These are phyloP conservation scores for Paracorniculantispora psalliotae DNA, from an alignment of 2,329 filamentous ascomycete genomes.

Conservation along the genomic window DNA sequence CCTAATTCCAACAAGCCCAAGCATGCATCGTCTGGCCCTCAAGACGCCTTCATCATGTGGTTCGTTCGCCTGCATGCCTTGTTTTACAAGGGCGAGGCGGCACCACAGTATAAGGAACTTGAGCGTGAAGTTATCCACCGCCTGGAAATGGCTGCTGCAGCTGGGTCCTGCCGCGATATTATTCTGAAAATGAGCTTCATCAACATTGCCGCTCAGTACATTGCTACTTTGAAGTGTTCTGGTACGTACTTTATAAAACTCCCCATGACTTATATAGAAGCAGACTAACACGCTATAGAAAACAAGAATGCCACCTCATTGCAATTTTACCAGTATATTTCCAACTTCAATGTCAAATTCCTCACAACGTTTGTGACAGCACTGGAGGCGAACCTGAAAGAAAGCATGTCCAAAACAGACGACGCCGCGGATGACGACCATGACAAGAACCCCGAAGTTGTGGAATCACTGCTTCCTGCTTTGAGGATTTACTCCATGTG, in stretches of 20 bases:
- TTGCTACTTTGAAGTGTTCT: slow-evolving; percentile 43
- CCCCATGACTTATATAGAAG: not conserved
- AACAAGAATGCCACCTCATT: slow-evolving; percentile 41
- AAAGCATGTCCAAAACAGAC: slow-evolving; percentile 20
- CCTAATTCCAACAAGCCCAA: slow-evolving; percentile 29
- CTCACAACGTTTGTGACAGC: slow-evolving; percentile 67
- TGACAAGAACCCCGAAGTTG: slow-evolving; percentile 30
- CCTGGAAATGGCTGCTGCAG: slow-evolving; percentile 67
- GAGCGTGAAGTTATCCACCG: slow-evolving; percentile 82
- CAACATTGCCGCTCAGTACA: slow-evolving; percentile 78
- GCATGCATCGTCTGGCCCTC: slow-evolving; percentile 40
- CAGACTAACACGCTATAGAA: slow-evolving; percentile 29
- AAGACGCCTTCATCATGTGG: slow-evolving; percentile 67
- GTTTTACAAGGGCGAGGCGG: slow-evolving; percentile 72
- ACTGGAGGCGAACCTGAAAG: slow-evolving; percentile 61
- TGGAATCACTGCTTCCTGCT: slow-evolving; percentile 44
- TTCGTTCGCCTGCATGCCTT: slow-evolving; percentile 82
- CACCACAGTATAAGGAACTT: slow-evolving; percentile 71
- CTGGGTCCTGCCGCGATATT: slow-evolving; percentile 57
- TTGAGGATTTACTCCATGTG: slow-evolving; percentile 51
- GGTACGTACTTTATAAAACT: slow-evolving; percentile 25
- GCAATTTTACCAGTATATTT: slow-evolving; percentile 57
- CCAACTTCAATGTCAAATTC: slow-evolving; percentile 73
- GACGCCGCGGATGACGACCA: slow-evolving; percentile 20
- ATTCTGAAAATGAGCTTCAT: slow-evolving; percentile 77